Percentiles rank a stretch among this genome's conserved stretches.
Evolutionary conservation across 1,139 yeast genomes (phyloP).

Genomic region (Candida sp.): DNA sequence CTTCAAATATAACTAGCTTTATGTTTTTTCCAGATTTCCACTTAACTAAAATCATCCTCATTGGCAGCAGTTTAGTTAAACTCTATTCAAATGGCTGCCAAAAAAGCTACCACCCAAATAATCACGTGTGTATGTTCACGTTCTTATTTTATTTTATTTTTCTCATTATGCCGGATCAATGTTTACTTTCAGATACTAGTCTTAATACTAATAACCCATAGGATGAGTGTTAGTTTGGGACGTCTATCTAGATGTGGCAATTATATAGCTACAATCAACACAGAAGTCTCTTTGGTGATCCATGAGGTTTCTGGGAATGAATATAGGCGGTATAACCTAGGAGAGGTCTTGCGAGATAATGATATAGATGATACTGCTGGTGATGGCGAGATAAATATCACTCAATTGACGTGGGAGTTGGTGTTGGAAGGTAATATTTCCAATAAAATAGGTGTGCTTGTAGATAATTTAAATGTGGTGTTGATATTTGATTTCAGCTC

Average conservation of each 20-base stretch:
- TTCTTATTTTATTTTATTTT: no score
- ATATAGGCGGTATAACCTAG: conserved; percentile 3
- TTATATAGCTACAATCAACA: background rate
- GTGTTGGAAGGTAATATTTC: conserved; percentile 9
- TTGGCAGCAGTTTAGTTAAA: no score
- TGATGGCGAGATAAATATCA: conserved; percentile 3
- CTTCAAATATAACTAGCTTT: no score
- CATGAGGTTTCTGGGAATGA: background rate
- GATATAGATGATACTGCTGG: background rate
- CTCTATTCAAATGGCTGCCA: no score
- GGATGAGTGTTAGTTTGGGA: background rate
- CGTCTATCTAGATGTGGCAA: conserved; percentile 1
- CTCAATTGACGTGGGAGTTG: conserved; percentile 27
- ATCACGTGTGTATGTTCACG: no score
- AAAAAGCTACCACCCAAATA: no score
- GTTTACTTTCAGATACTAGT: background rate
- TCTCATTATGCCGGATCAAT: background rate
- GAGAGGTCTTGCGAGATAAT: background rate
- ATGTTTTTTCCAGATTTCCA: no score
- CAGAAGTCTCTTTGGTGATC: background rate
- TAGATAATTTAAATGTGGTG: conserved; percentile 18
- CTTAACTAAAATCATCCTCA: no score
- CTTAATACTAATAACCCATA: background rate
- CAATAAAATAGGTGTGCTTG: conserved; percentile 25
- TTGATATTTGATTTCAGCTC: conserved; percentile 22